Percentiles rank a stretch among this genome's conserved stretches.
These are phyloP conservation scores for Tetrahymena elliotti DNA, from an alignment of 73 alveolate genomes.

Conservation along the genomic window DNA sequence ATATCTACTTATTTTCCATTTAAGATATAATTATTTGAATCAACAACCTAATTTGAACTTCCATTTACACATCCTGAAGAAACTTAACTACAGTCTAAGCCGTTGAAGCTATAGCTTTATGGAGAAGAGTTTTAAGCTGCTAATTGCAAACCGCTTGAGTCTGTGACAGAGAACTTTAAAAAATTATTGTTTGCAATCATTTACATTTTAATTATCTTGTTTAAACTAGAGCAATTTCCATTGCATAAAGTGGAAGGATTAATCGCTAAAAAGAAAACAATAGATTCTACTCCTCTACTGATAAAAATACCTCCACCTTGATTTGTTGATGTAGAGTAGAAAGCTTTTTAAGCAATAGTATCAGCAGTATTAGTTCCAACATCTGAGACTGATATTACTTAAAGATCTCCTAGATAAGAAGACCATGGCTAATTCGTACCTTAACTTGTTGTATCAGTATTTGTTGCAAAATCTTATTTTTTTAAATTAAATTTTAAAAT, in stretches of 20 bases:
- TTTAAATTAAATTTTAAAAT: neutral
- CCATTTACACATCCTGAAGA: neutral
- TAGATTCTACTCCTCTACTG: neutral
- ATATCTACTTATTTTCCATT: neutral
- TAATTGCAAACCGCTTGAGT: neutral
- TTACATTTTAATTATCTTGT: neutral
- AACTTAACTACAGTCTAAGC: neutral
- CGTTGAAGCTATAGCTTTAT: neutral
- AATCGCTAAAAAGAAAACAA: neutral
- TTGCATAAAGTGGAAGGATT: neutral
- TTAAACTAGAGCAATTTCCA: neutral
- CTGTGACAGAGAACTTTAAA: neutral
- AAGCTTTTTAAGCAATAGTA: neutral
- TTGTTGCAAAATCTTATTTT: neutral
- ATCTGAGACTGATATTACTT: neutral
- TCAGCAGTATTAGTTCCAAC: neutral
- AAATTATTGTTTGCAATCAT: neutral
- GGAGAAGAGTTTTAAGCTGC: neutral
- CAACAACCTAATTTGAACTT: neutral
- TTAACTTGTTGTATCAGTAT: neutral
- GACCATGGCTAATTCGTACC: neutral
- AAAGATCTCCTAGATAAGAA: neutral
- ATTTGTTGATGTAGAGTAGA: neutral
- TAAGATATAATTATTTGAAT: neutral
- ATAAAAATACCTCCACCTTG: neutral